A percentile compares a stretch with the other conserved stretches of the same genome.
These are phyloP conservation scores for Solanum boliviense DNA, from an alignment of 257 asterid genomes.

Conservation along the genomic window DNA sequence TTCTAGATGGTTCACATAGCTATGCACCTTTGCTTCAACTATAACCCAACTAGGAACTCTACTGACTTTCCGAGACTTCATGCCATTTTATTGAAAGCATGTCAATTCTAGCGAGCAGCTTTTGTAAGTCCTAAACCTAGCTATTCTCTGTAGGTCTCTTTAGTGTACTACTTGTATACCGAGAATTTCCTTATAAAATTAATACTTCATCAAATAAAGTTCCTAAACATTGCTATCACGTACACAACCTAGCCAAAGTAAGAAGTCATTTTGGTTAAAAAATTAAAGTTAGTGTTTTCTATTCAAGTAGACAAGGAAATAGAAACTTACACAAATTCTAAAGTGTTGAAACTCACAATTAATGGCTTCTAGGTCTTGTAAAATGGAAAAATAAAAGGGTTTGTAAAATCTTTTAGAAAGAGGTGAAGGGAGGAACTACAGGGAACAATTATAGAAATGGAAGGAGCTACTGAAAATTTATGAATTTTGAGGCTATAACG, in stretches of 20 bases:
- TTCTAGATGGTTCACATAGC: neutral
- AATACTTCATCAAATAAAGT: neutral
- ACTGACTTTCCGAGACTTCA: neutral
- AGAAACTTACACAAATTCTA: neutral
- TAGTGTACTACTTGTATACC: neutral
- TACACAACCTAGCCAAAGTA: neutral
- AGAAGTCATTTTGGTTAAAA: neutral
- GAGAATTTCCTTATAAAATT: neutral
- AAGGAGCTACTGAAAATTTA: neutral
- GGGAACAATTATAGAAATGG: neutral
- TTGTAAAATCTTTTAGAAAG: neutral
- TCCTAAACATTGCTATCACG: neutral
- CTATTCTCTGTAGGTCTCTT: neutral
- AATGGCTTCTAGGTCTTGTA: neutral
- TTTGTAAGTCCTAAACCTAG: neutral
- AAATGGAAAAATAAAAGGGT: neutral
- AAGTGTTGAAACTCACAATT: too few species aligned
- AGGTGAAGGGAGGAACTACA: neutral
- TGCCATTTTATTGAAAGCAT: neutral
- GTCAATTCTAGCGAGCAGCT: neutral
- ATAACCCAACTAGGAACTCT: neutral
- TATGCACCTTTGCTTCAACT: neutral
- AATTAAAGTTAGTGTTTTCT: neutral
- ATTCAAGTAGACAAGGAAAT: neutral
- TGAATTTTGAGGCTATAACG: neutral